Base-by-base conservation (phyloP, 352 stramenopile genomes). In the Nothophytophthora sp. region DNA sequence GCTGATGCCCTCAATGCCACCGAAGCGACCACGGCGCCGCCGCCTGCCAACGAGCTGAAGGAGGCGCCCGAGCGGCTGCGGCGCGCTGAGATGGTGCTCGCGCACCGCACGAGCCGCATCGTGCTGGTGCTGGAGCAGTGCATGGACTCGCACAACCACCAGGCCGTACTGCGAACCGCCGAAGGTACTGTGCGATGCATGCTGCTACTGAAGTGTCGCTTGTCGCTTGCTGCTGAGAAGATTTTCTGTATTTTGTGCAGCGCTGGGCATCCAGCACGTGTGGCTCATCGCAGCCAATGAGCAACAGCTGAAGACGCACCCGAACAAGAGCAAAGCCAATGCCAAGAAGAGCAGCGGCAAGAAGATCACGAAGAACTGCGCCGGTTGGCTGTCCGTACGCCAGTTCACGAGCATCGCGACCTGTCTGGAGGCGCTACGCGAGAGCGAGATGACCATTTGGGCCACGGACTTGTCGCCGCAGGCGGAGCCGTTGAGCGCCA, bases 381-480 rank as follows among this genome's bases (percentile, higher is more conserved):
- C 65, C 16, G 63, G 76, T 41, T 98, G 90, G 90, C 74, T 98
- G 32, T 86, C 71, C 5, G 66, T 97, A 12, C 78, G 75, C 52
- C 79, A 96, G 53, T 98, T 97, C 71, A 58, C 67, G 18, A 84
- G 80, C 53, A 96, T 92, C 29, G 51, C 71, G 33, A 68, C 82
- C 20, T 97, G 91, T 63, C 76, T 98, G 25, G 40, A 72, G 10
- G 73, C 75, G 16, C 61, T 97, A 22, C 66, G 69, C 24, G 61
- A 63, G 13, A 62, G 87, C 15, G 72, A 73, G 4, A 84, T 83
- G 60, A 63, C 76, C 43, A 86, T 98, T 44, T 98, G 94, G 94
- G 86, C 83, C 10, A 98, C 91, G 0, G 92, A 98, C 55, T 55
- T 98, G 24, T 81, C 81, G 11, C 86, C 89, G 15, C 68, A 90